These are phyloP conservation scores for Wickerhamiella shivajii DNA, from an alignment of 805 yeast species.

Conservation along the genomic window DNA sequence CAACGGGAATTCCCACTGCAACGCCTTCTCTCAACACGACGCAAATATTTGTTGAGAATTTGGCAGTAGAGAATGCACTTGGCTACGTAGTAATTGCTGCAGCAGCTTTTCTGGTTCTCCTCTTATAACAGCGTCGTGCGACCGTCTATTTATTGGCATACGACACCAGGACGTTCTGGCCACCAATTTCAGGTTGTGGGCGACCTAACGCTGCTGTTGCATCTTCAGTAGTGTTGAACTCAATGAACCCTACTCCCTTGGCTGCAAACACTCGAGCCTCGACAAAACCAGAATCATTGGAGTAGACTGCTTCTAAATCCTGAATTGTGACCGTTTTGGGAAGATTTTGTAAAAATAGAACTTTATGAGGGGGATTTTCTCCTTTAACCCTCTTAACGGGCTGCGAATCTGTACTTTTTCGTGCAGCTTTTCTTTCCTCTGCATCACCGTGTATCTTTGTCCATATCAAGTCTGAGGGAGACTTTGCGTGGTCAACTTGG, in stretches of 20 bases:
- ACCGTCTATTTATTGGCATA: constrained; percentile 18
- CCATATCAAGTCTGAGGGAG: constrained; percentile 6
- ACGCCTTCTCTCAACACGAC: no score
- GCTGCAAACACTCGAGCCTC: constrained; percentile 54
- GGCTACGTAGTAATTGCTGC: no score
- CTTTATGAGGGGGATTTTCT: constrained; percentile 47
- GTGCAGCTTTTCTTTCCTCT: background rate
- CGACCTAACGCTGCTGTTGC: constrained; percentile 11
- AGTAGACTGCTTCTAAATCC: constrained; percentile 34
- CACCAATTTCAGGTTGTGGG: constrained; percentile 1
- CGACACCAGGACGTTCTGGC: constrained; percentile 7
- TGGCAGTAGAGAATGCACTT: no score
- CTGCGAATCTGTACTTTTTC: constrained; percentile 3
- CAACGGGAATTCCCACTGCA: no score
- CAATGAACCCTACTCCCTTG: constrained; percentile 66
- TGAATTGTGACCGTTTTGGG: constrained; percentile 31
- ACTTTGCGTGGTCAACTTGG: constrained; percentile 23
- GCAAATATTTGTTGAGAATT: no score
- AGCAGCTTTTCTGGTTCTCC: no score
- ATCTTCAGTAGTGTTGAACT: constrained; percentile 32
- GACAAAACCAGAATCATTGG: constrained; percentile 41
- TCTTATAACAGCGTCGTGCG: no score
- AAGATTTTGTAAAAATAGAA: constrained; percentile 51
- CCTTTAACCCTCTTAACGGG: constrained; percentile 7
- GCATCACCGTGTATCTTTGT: background rate